Evolutionary conservation across 2,329 filamentous ascomycete genomes (phyloP).

Genomic region (Hortaea werneckii): DNA sequence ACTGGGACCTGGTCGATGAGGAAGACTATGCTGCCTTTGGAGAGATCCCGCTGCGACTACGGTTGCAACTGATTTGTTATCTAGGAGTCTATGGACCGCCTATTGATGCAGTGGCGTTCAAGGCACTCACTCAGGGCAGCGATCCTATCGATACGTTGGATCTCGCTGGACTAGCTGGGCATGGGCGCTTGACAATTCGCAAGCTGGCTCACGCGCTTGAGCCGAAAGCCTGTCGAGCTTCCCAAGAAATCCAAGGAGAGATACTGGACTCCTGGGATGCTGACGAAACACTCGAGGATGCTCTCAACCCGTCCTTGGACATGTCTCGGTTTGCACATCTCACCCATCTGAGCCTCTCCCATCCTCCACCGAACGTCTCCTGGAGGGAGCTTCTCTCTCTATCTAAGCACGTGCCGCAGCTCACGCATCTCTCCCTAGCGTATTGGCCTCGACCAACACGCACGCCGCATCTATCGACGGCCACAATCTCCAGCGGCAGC

Average conservation of each 20-base stretch:
- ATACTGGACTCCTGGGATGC: constrained; percentile 41
- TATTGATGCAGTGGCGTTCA: constrained; percentile 37
- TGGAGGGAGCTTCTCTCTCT: constrained; percentile 48
- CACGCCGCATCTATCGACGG: constrained; percentile 43
- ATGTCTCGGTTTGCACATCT: constrained; percentile 40
- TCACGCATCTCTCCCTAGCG: constrained; percentile 53
- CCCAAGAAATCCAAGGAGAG: background rate
- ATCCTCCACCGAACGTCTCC: constrained; percentile 38
- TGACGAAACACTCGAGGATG: constrained; percentile 19
- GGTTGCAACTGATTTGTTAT: constrained; percentile 47
- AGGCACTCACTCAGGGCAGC: constrained; percentile 40
- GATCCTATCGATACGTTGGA: constrained; percentile 43
- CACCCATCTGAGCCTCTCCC: constrained; percentile 48
- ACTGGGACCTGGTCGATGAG: constrained; percentile 47
- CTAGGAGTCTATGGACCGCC: constrained; percentile 40
- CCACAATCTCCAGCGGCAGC: constrained; percentile 32
- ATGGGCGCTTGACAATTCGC: constrained; percentile 35
- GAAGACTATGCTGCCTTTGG: constrained; percentile 48
- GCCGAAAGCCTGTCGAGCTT: background rate
- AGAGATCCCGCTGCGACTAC: constrained; percentile 41
- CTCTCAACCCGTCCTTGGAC: constrained; percentile 15
- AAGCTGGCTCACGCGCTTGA: constrained; percentile 38
- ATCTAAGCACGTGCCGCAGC: constrained; percentile 41
- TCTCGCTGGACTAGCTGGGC: constrained; percentile 40
- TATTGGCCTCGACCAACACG: constrained; percentile 51